Evolutionary conservation across 2,329 filamentous ascomycete genomes (phyloP), one percentile per base, ranked within the genome.

Genomic region (Incumbomyces lentus): DNA sequence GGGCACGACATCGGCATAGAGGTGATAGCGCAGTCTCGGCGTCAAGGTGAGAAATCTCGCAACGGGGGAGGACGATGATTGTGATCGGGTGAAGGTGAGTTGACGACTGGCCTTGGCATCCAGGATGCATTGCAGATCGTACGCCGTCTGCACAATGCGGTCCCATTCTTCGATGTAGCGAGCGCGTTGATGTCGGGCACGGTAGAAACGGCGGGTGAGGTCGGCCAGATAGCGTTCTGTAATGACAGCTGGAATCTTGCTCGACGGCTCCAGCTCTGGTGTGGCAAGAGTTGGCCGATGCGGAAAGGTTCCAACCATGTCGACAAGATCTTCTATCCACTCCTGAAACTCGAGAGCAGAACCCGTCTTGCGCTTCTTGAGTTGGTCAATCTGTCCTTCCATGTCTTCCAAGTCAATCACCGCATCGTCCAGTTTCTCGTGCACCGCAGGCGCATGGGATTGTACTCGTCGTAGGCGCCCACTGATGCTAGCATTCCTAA

Each of bases 241-340:
- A 51, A 98, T 85, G 40, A 96, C 82, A 14, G 83, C 80, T 0
- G 90, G 90, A 2, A 90, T 66, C 5, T 64, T 61, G 22, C 72
- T 66, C 16, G 68, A 64, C 36, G 65, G 59, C 50, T 70, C 60
- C 16, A 49, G 40, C 50, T 70, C 60, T 16, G 47, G 47, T 16
- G 63, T 58, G 29, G 66, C 64, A 22, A 65, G 59, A 38, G 74
- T 69, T 45, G 62, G 68, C 54, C 90, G 86, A 2, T 81, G 77
- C 5, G 86, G 64, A 56, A 77, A 81, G 37, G 81, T 80, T n/a
- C 44, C 44, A 2, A 35, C 26, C 52, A 82, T 78, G 53, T 96
- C 90, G 2, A 79, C 81, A 29, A 98, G 70, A 60, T 98, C 92
- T 55, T 96, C 90, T 54, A 98, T 94, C 92, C 92, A 98, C 56